Percentiles rank a stretch among this genome's conserved stretches.
These are phyloP conservation scores for Aeminium ludgeri DNA, from an alignment of 495 filamentous ascomycete species.

Conservation along the genomic window DNA sequence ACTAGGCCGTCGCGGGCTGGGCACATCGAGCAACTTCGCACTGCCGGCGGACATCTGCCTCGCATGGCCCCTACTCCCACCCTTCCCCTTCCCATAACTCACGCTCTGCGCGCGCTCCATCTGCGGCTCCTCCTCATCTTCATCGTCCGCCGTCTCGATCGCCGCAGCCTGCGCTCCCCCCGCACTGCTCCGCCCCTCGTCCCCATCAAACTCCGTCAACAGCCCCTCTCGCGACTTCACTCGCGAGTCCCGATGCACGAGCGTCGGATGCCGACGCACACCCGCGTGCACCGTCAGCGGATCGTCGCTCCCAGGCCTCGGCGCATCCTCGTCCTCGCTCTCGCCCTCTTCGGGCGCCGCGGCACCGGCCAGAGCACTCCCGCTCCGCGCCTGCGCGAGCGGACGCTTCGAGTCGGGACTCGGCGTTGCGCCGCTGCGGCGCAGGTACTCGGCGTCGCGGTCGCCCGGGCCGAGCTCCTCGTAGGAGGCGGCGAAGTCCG, in stretches of 20 bases:
- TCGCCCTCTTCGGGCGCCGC: slow-evolving; percentile 21
- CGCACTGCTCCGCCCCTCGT: slow-evolving; percentile 28
- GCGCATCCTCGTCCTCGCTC: slow-evolving; percentile 20
- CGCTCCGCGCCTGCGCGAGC: too few species aligned
- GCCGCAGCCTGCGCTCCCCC: background rate
- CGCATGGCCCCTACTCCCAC: slow-evolving; percentile 38
- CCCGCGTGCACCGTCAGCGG: slow-evolving; percentile 31
- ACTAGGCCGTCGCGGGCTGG: slow-evolving; percentile 11
- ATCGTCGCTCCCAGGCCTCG: too few species aligned
- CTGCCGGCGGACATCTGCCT: slow-evolving; percentile 61
- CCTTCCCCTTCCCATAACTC: too few species aligned
- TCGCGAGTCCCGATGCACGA: slow-evolving; percentile 34
- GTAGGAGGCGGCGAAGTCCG: slow-evolving; percentile 32
- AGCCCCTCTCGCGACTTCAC: slow-evolving; percentile 53
- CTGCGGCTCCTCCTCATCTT: slow-evolving; percentile 17
- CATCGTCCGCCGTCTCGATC: background rate
- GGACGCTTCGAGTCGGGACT: slow-evolving; percentile 25
- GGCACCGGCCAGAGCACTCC: slow-evolving; percentile 22
- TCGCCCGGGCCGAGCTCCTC: slow-evolving; percentile 46
- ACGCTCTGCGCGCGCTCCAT: slow-evolving; percentile 48
- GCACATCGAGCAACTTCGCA: slow-evolving; percentile 50
- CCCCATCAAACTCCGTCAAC: slow-evolving; percentile 39
- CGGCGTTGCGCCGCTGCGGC: slow-evolving; percentile 31
- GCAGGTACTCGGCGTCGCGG: slow-evolving; percentile 47
- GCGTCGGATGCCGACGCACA: slow-evolving; percentile 40